A percentile compares a stretch with the other conserved stretches of the same genome.
phyloP scores from a whole-genome alignment of 2,329 filamentous ascomycete genomes.

The Botrytis sinoallii region DNA sequence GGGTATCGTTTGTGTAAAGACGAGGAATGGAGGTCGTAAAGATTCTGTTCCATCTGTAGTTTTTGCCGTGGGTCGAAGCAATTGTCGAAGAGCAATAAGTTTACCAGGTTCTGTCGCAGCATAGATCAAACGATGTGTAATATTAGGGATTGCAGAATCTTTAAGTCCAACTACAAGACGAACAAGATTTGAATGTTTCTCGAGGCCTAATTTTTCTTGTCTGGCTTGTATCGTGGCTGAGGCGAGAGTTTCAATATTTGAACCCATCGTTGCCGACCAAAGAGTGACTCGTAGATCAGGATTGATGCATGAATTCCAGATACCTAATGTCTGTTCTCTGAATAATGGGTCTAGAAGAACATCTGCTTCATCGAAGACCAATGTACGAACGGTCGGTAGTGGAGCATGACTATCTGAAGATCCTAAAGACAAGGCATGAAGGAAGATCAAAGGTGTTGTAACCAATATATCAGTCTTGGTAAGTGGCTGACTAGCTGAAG shows the following conservation, averaged over 20 bases:
- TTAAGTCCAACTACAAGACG: conserved; percentile 94
- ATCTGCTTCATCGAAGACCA: conserved; percentile 92
- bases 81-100: conserved; percentile 82
- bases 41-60: conserved; percentile 46
- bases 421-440: conserved; percentile 64
- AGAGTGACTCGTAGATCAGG: conserved; percentile 70
- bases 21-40: conserved; percentile 82
- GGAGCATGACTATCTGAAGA: conserved; percentile 43
- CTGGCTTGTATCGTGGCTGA: conserved; percentile 62
- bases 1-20: conserved; percentile 95
- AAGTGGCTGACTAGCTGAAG: conserved; percentile 49
- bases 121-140: conserved; percentile 84
- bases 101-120: conserved; percentile 92
- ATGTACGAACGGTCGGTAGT: conserved; percentile 65
- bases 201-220: conserved; percentile 41
- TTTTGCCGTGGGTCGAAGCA: conserved; percentile 71
- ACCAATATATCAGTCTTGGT: conserved; percentile 78
- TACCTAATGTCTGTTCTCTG: conserved; percentile 77
- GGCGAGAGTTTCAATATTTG: conserved; percentile 79
- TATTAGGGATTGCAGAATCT: conserved; percentile 90
- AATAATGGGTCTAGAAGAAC: conserved; percentile 91
- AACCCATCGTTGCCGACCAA: conserved; percentile 97
- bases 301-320: conserved; percentile 78
- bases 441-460: conserved; percentile 73
- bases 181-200: conserved; percentile 55